Evolutionary conservation across 306 rosid species (phyloP).

Genomic region (Cyamopsis tetragonoloba): DNA sequence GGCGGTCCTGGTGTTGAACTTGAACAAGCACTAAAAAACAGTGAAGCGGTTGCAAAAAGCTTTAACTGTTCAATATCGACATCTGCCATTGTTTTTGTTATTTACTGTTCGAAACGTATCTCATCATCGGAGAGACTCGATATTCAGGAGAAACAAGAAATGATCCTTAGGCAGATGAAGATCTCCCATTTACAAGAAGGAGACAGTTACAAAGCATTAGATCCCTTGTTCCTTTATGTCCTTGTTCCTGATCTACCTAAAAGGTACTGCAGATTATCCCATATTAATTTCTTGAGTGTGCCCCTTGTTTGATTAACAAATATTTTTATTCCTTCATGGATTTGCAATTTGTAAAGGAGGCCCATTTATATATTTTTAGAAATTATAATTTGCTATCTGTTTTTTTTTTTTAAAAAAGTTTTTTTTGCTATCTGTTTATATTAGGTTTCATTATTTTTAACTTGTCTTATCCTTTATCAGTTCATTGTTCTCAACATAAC

Average conservation of each 20-base stretch:
- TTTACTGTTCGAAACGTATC: slow-evolving; percentile 64
- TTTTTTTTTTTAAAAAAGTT: neutral
- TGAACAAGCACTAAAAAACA: slow-evolving; percentile 73
- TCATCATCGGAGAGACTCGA: slow-evolving; percentile 41
- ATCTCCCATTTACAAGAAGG: slow-evolving; percentile 32
- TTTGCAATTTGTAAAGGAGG: neutral
- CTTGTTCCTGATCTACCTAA: slow-evolving; percentile 87
- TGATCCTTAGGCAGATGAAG: slow-evolving; percentile 52
- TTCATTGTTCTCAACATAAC: slow-evolving; percentile 12
- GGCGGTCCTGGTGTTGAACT: slow-evolving; percentile 68
- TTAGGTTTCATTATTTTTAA: neutral
- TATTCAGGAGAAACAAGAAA: slow-evolving; percentile 54
- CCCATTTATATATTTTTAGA: neutral
- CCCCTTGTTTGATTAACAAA: slow-evolving; percentile 2
- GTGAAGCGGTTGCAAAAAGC: slow-evolving; percentile 89
- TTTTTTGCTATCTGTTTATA: slow-evolving; percentile 13
- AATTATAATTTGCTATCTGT: neutral
- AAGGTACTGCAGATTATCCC: slow-evolving; percentile 43
- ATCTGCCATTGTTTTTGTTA: slow-evolving; percentile 55
- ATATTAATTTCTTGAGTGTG: neutral
- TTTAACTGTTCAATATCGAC: slow-evolving; percentile 74
- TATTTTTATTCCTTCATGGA: slow-evolving; percentile 7
- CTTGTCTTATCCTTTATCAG: neutral
- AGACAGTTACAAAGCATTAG: slow-evolving; percentile 31
- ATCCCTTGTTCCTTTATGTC: slow-evolving; percentile 62